phyloP scores from a whole-genome alignment of 257 asterid genomes.

The Gynochthodes officinalis region DNA sequence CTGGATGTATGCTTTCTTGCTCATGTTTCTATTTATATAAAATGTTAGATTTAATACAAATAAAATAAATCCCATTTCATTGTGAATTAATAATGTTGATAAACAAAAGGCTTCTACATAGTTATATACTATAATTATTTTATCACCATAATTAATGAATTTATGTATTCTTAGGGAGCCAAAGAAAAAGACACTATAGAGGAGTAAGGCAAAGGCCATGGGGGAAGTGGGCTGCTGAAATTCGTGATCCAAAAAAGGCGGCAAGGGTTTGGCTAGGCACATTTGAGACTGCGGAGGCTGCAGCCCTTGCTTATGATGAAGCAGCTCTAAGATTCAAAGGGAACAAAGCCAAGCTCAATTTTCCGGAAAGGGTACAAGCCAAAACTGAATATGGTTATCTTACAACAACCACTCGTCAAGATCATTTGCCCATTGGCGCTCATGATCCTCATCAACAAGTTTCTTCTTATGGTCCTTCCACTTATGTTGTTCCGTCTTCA shows the following conservation, averaged over 20 bases:
- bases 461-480: not conserved
- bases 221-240: conserved; percentile 95
- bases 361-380: conserved; percentile 77
- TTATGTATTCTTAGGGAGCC: conserved; percentile 33
- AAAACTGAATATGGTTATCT: conserved; percentile 30
- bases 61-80: too few relatives aligned
- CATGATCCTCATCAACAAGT: not conserved
- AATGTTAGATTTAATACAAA: too few relatives aligned
- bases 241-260: conserved; percentile 79
- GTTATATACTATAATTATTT: too few relatives aligned
- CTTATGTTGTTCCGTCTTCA: too few relatives aligned
- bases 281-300: conserved; percentile 69
- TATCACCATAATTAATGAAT: too few relatives aligned
- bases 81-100: too few relatives aligned
- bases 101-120: too few relatives aligned
- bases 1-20: too few relatives aligned
- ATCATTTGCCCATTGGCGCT: not conserved
- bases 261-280: conserved; percentile 89
- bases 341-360: conserved; percentile 81
- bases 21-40: too few relatives aligned
- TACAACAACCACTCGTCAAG: conserved; percentile 28
- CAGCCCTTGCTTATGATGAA: conserved; percentile 77
- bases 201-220: conserved; percentile 88
- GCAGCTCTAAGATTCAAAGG: conserved; percentile 87
- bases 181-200: conserved; percentile 61